These are phyloP conservation scores for Metschnikowia amazonensis DNA, from an alignment of 805 yeast genomes.

Conservation along the genomic window DNA sequence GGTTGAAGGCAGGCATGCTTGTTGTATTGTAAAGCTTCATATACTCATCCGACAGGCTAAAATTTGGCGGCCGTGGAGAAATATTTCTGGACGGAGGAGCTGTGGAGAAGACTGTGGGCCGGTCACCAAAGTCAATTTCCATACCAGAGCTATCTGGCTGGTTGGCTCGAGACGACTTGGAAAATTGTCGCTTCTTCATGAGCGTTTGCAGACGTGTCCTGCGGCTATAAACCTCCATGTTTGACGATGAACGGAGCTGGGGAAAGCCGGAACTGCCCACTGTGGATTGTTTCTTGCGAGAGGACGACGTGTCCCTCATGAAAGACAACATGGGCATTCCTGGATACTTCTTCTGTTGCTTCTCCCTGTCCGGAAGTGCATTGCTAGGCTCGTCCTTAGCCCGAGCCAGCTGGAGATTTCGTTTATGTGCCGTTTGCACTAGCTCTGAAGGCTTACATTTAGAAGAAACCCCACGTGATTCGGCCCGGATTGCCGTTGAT, in stretches of 20 bases:
- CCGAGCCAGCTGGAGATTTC: conserved; percentile 11
- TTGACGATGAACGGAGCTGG: conserved; percentile 12
- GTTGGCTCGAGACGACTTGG: conserved; percentile 1
- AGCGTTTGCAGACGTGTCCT: conserved; percentile 10
- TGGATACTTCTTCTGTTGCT: conserved; percentile 8
- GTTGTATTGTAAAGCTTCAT: conserved; percentile 13
- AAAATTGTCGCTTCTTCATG: conserved; percentile 12
- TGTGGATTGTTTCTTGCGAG: conserved; percentile 27
- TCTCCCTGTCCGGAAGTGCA: conserved; percentile 5
- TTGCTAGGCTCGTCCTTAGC: conserved; percentile 1
- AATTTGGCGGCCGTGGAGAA: conserved; percentile 6
- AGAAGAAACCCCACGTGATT: conserved; percentile 12
- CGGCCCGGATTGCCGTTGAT: conserved; percentile 24
- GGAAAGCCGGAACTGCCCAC: conserved; percentile 3
- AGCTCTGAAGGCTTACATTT: neutral
- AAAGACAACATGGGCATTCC: conserved; percentile 29
- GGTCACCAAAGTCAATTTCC: conserved; percentile 8
- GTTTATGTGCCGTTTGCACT: conserved; percentile 11
- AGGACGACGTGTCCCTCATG: conserved; percentile 40
- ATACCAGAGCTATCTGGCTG: neutral
- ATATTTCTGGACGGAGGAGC: conserved; percentile 10
- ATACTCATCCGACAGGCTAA: conserved; percentile 12
- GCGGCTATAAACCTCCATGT: conserved; percentile 14
- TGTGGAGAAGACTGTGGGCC: conserved; percentile 11
- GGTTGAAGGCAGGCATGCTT: conserved; percentile 3